Evolutionary conservation across 148 eudicot species (phyloP).

Genomic region (Rhododendron griersonianum): DNA sequence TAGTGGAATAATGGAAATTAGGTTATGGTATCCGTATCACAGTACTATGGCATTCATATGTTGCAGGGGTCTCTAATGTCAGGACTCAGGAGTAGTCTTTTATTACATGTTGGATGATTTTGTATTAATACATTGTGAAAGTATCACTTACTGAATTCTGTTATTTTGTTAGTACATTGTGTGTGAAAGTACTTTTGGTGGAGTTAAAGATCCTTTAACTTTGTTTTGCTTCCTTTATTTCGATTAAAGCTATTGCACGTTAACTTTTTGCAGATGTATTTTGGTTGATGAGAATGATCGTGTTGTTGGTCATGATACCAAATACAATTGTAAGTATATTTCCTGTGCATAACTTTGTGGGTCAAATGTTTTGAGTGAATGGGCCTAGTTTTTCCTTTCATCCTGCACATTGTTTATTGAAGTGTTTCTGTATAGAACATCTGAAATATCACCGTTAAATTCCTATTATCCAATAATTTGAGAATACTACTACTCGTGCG

Average conservation of each 20-base stretch:
- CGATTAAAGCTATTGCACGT: neutral
- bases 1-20: neutral
- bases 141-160: neutral
- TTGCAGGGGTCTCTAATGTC: neutral
- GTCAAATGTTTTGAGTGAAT: neutral
- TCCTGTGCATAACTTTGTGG: neutral
- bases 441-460: neutral
- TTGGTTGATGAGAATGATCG: conserved; percentile 89
- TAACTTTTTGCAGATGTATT: conserved; percentile 66
- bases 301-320: conserved; percentile 88
- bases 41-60: neutral
- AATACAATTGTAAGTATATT: conserved; percentile 83
- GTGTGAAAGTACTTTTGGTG: neutral
- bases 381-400: neutral
- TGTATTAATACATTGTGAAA: neutral
- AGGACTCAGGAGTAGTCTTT: neutral
- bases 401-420: neutral
- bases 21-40: neutral
- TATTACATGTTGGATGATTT: neutral
- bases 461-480: neutral
- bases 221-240: conserved; percentile 1
- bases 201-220: neutral
- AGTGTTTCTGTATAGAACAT: neutral
- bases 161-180: neutral
- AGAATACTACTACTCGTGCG: neutral